A percentile compares a stretch with the other conserved stretches of the same genome.
Evolutionary conservation across 352 stramenopile species (phyloP).

Genomic region (Aphanomyces stellatus): DNA sequence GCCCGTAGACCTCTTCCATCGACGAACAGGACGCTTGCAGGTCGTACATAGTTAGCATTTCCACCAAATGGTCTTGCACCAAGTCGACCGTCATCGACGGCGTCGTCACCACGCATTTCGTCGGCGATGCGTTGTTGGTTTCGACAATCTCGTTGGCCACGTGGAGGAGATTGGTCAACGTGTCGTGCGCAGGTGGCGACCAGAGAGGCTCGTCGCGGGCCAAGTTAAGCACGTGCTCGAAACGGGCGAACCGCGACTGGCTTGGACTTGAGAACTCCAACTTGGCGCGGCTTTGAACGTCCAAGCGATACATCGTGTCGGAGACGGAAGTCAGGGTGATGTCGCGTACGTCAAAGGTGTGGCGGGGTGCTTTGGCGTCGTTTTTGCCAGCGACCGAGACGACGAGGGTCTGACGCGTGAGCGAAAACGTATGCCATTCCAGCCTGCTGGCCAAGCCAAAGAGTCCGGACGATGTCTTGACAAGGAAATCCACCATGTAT

Average conservation of each 20-base stretch:
- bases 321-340: neutral
- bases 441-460: neutral
- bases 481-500: neutral
- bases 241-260: neutral
- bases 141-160: slow-evolving; percentile 11
- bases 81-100: neutral
- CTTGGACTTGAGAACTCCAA: neutral
- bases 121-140: neutral
- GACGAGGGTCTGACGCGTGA: neutral
- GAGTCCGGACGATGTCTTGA: neutral
- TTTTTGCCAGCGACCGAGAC: neutral
- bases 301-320: neutral
- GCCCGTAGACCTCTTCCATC: slow-evolving; percentile 3
- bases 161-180: neutral
- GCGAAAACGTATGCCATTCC: neutral
- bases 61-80: neutral
- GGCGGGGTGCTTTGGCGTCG: no score
- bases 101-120: neutral
- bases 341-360: neutral
- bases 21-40: neutral
- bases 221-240: neutral
- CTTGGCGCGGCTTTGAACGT: neutral
- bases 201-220: neutral
- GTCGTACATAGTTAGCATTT: slow-evolving; percentile 15
- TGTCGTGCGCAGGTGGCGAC: neutral